These are phyloP conservation scores for Sphagnum magellanicum DNA, from an alignment of 228 moss, liverwort and hornwort species.

Conservation along the genomic window DNA sequence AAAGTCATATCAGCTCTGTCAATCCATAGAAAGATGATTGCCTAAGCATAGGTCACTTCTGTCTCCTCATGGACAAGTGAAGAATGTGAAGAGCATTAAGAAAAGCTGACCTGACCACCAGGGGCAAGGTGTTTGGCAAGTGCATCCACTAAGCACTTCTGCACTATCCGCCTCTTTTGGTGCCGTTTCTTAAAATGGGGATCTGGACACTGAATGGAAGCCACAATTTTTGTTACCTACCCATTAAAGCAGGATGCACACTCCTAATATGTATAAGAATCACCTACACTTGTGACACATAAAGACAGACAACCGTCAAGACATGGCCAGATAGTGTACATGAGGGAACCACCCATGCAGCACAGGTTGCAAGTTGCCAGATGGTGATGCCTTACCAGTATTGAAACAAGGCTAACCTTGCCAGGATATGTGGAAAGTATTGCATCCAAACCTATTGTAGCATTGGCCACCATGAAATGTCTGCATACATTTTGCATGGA, in stretches of 20 bases:
- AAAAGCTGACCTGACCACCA: constrained; percentile 48
- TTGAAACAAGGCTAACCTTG: constrained; percentile 57
- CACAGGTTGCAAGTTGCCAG: no score
- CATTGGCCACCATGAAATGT: constrained; percentile 82
- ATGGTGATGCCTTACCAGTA: constrained; percentile 31
- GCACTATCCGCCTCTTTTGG: constrained; percentile 82
- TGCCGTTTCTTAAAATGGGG: constrained; percentile 93
- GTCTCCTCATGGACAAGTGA: no score
- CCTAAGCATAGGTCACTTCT: no score
- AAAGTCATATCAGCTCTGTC: no score
- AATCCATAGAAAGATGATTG: no score
- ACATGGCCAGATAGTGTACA: no score
- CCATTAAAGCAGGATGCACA: no score
- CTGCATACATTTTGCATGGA: constrained; percentile 18
- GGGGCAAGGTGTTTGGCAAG: constrained; percentile 48
- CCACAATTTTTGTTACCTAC: not conserved
- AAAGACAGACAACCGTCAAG: no score
- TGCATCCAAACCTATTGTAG: constrained; percentile 67
- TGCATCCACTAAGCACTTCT: constrained; percentile 68
- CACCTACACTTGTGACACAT: no score
- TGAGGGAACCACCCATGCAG: no score
- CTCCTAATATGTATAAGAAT: no score
- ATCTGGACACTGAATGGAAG: constrained; percentile 64
- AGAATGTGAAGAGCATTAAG: not conserved
- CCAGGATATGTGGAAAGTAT: constrained; percentile 73